phyloP scores from a whole-genome alignment of 2,329 filamentous ascomycete species.

The Talaromyces piceae region DNA sequence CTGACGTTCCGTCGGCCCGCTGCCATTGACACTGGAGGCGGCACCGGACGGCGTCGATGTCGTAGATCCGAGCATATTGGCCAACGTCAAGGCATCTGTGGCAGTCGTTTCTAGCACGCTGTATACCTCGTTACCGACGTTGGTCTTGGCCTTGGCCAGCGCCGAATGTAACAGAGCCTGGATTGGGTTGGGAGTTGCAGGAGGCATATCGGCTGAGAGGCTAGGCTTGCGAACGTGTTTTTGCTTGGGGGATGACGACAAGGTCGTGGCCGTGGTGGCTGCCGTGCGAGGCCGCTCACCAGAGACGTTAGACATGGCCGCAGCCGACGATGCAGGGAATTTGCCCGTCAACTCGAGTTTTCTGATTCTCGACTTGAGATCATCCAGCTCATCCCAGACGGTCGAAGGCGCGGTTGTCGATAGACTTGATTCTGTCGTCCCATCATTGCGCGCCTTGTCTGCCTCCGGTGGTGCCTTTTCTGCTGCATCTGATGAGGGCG shows the following conservation, averaged over 20 bases:
- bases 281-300: constrained; percentile 84
- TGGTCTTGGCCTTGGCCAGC: constrained; percentile 65
- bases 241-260: constrained; percentile 82
- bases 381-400: constrained; percentile 95
- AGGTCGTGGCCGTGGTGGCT: constrained; percentile 81
- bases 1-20: constrained; percentile 63
- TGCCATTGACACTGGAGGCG: constrained; percentile 27
- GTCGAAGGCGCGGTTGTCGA: constrained; percentile 87
- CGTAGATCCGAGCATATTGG: constrained; percentile 60
- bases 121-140: constrained; percentile 66
- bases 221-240: constrained; percentile 55
- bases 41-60: constrained; percentile 52
- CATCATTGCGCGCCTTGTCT: constrained; percentile 45
- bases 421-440: constrained; percentile 69
- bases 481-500: constrained; percentile 27
- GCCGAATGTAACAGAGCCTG: constrained; percentile 77
- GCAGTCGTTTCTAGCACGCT: constrained; percentile 72
- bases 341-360: constrained; percentile 86
- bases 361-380: constrained; percentile 86
- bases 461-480: constrained; percentile 26
- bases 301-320: constrained; percentile 65
- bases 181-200: constrained; percentile 43
- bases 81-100: constrained; percentile 70
- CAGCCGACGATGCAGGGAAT: constrained; percentile 71
- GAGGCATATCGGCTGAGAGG: constrained; percentile 24